Percentiles rank a stretch among this genome's conserved stretches.
phyloP scores from a whole-genome alignment of 1,139 yeast genomes.

The Scheffersomyces titani region DNA sequence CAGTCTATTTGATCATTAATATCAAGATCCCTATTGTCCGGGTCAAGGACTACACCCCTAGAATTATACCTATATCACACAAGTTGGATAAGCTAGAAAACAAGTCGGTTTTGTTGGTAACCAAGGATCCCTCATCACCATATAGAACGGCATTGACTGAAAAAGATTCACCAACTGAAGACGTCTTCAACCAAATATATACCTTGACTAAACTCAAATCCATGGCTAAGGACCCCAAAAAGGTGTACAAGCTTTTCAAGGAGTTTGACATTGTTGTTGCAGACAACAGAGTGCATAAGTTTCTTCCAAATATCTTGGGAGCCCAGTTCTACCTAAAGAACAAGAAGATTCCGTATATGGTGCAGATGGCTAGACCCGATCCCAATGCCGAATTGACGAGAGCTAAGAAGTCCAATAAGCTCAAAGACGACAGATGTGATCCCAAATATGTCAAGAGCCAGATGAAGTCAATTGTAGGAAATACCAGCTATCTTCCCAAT shows the following conservation, averaged over 20 bases:
- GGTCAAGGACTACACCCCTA: conserved; percentile 58
- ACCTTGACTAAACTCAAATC: conserved; percentile 57
- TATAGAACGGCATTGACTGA: conserved; percentile 50
- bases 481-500: conserved; percentile 61
- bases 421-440: conserved; percentile 59
- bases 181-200: conserved; percentile 56
- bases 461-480: conserved; percentile 58
- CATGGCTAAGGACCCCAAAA: conserved; percentile 44
- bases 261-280: conserved; percentile 68
- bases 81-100: conserved; percentile 48
- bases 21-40: conserved; percentile 49
- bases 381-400: conserved; percentile 37
- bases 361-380: conserved; percentile 62
- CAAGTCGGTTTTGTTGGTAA: conserved; percentile 56
- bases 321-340: conserved; percentile 57
- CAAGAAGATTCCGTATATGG: conserved; percentile 62
- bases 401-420: conserved; percentile 36
- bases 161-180: conserved; percentile 57
- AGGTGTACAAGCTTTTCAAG: conserved; percentile 48
- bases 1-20: conserved; percentile 54
- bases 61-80: conserved; percentile 63
- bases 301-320: conserved; percentile 58
- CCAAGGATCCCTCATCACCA: conserved; percentile 66
- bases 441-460: conserved; percentile 62
- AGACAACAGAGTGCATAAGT: conserved; percentile 63